Evolutionary conservation across 805 yeast species (phyloP), one percentile per base, ranked within the genome.

Genomic region (Saturnispora diversa): DNA sequence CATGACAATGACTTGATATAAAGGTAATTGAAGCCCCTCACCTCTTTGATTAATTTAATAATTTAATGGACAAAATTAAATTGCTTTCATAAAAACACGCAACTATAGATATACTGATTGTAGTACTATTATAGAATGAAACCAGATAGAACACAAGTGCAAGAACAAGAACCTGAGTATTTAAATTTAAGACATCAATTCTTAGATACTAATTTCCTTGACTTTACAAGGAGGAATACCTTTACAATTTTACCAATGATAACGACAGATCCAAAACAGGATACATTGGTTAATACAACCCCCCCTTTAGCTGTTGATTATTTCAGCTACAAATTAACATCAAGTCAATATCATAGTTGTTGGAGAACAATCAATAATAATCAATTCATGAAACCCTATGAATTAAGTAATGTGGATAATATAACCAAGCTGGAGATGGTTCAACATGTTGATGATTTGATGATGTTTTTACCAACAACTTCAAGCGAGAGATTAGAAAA

Each of bases 401-500:
- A 58, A 40, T 42, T 58, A 22, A 50, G 58, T 7, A 59, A 59
- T 38, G 43, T 57, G 12, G 52, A 49, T 43, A 50, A 50, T 25
- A 35, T 54, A 13, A 47, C 55, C 13, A 44, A 50, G 8, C 45
- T 53, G 25, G 44, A 42, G 29, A 37, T 40, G 2, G 49, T 48
- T 29, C 51, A 50, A 31, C 55, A 49, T 31, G 59, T 58, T 5
- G 66, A 62, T 37, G 63, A 57, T 42, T 40, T 62, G 21, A 59
- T 54, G 57, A 42, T 58, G 26, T 47, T 62, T 23, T 39, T 62
- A 24, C 66, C 66, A 9, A 57, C 59, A 17, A 62, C 66, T 1
- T 54, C 63, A 1, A 50, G 62, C 2, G 45, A 50, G 23, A 62
- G 94, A 35, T 64, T 84, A 33, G 88, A 84, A 54, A 84, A 84